Base-by-base conservation (phyloP, 495 filamentous ascomycete genomes). In the Penicillium angulare region DNA sequence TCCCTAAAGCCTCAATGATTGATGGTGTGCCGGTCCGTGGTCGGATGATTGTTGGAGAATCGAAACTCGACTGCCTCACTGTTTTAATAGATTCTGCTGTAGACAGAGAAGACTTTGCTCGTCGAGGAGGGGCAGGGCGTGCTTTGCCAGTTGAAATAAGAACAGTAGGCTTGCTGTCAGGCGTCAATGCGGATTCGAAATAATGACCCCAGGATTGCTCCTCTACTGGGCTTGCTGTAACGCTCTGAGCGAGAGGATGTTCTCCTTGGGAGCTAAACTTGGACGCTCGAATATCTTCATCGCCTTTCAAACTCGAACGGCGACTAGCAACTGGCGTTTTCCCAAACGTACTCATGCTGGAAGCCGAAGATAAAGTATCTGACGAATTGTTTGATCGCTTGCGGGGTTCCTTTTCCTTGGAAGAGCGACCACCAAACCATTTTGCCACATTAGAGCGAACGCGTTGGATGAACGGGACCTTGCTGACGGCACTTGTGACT, bases 401-500 rank as follows among this genome's bases (percentile, higher is more conserved):
- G 67, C 59, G 85, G 69, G 43, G 55, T 53, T 67, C 79, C 72
- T 67, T 86, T 67, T 55, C 83, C 53, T 79, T 77, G 3, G 79
- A 76, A 1, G 80, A 78, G 31, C 75, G 73, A 49, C 84, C 80
- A 40, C 82, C 79, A 38, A 87, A 75, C 48, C 82, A 76, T 60
- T 86, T 88, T 20, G 72, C 71, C 10, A 76, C 71, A 44, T 75
- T 74, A 18, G 72, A 75, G 16, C 70, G 70, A 41, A 78, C 74
- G 26, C 88, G 84, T 61, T 95, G 87, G 6, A 98, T 78, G 52
- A 97, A 82, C 4, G 85, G 90, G 31, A 97, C 82, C 41, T 89
- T 90, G 15, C 93, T 86, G 52, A 99, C 95, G 43, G 93, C 95
- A 34, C 81, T 82, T 21, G 88, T 89, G 51, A 99, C 83, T 66